Evolutionary conservation across 495 filamentous ascomycete species (phyloP).

Genomic region (Thermochaetoides thermophila): DNA sequence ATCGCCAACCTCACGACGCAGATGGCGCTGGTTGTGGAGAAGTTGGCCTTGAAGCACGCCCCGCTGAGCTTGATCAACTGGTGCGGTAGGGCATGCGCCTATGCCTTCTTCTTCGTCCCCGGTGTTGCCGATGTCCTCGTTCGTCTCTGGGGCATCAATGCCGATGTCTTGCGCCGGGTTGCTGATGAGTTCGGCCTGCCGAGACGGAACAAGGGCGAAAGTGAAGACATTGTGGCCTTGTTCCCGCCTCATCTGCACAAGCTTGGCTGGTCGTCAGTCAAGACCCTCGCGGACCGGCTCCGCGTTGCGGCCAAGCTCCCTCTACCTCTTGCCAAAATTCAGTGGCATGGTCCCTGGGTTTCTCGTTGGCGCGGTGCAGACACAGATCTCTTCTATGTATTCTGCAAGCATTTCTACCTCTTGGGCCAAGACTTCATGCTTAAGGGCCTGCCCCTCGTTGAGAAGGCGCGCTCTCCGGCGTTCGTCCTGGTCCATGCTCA

Average conservation of each 20-base stretch:
- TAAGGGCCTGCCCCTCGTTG: slow-evolving; percentile 37
- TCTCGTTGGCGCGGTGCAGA: slow-evolving; percentile 80
- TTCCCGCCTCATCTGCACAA: slow-evolving; percentile 62
- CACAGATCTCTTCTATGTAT: slow-evolving; percentile 86
- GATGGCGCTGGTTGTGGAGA: slow-evolving; percentile 79
- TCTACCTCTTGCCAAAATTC: slow-evolving; percentile 52
- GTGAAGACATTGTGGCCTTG: slow-evolving; percentile 45
- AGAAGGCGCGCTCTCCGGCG: slow-evolving; percentile 61
- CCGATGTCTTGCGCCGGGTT: slow-evolving; percentile 52
- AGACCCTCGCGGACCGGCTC: slow-evolving; percentile 46
- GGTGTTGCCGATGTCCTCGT: slow-evolving; percentile 79
- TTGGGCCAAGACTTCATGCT: slow-evolving; percentile 71
- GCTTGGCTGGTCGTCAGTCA: slow-evolving; percentile 57
- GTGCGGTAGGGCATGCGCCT: slow-evolving; percentile 85
- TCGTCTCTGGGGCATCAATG: slow-evolving; percentile 61
- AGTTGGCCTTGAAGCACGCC: slow-evolving; percentile 78
- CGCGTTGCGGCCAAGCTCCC: slow-evolving; percentile 53
- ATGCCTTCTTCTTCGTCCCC: slow-evolving; percentile 91
- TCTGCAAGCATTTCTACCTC: slow-evolving; percentile 81
- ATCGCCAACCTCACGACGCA: slow-evolving; percentile 74
- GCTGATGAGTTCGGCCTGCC: slow-evolving; percentile 47
- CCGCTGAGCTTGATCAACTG: slow-evolving; percentile 86
- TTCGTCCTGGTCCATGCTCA: slow-evolving; percentile 78
- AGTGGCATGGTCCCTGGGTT: slow-evolving; percentile 79
- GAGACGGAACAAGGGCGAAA: slow-evolving; percentile 29